phyloP scores from a whole-genome alignment of 345 rosid genomes.

The thale cress (Arabidopsis thaliana) region DNA sequence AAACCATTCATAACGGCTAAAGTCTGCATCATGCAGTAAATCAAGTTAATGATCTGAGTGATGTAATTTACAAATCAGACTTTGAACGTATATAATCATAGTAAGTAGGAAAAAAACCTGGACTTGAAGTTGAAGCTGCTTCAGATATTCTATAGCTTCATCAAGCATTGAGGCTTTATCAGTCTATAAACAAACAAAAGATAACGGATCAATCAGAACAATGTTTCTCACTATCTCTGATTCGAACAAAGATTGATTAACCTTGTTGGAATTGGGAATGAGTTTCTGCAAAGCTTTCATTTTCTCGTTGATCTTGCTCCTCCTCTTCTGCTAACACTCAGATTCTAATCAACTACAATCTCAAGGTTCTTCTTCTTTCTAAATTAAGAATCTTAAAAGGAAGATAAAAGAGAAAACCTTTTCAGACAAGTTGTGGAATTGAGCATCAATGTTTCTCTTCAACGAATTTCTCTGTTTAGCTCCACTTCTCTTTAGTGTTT shows the following conservation, averaged over 20 bases:
- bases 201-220: neutral
- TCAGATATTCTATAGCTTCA: slow-evolving; percentile 79
- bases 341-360: neutral
- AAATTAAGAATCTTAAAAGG: slow-evolving; percentile 15
- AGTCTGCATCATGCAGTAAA: slow-evolving; percentile 28
- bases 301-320: slow-evolving; percentile 82
- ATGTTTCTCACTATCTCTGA: neutral
- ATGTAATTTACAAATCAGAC: neutral
- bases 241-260: neutral
- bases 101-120: slow-evolving; percentile 49
- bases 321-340: slow-evolving; percentile 59
- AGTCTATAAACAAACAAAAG: slow-evolving; percentile 50
- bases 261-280: slow-evolving; percentile 85
- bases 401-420: slow-evolving; percentile 52
- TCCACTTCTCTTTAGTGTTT: slow-evolving; percentile 35
- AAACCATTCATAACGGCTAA: slow-evolving; percentile 42
- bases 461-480: slow-evolving; percentile 53
- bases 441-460: slow-evolving; percentile 74
- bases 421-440: slow-evolving; percentile 78
- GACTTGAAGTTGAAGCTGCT: slow-evolving; percentile 88
- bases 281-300: slow-evolving; percentile 81
- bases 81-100: neutral
- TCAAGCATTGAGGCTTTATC: slow-evolving; percentile 93
- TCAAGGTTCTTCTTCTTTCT: neutral
- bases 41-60: slow-evolving; percentile 14